Evolutionary conservation across 164 flowering plant genomes (phyloP).

Genomic region (Kingdonia uniflora): DNA sequence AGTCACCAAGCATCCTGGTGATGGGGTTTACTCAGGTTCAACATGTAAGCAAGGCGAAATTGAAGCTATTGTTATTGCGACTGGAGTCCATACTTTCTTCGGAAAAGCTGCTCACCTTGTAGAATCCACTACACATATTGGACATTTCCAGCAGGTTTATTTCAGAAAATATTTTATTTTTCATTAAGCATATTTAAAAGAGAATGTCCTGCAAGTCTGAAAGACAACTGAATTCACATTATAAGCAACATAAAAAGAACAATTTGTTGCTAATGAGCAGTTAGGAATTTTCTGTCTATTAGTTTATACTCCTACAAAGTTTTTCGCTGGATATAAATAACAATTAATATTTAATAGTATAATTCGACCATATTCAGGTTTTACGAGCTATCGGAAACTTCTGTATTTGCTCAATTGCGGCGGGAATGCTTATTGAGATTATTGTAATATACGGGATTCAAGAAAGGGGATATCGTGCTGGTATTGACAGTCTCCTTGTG

Average conservation of each 20-base stretch:
- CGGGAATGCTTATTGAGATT: conserved; percentile 59
- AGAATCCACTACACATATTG: conserved; percentile 60
- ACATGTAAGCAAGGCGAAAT: conserved; percentile 85
- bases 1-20: conserved; percentile 68
- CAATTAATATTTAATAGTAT: too few species aligned
- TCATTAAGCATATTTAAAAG: too few species aligned
- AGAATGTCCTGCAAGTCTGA: too few species aligned
- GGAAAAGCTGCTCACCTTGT: conserved; percentile 90
- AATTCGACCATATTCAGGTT: conserved; percentile 32
- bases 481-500: conserved; percentile 65
- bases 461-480: conserved; percentile 32
- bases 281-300: too few species aligned
- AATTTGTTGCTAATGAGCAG: too few species aligned
- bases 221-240: too few species aligned
- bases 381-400: conserved; percentile 73
- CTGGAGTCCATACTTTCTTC: conserved; percentile 77
- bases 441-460: conserved; percentile 46
- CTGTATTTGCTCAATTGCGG: conserved; percentile 68
- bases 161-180: not conserved
- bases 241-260: too few species aligned
- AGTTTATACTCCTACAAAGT: not conserved
- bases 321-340: not conserved
- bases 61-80: conserved; percentile 80
- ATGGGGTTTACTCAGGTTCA: conserved; percentile 74
- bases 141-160: conserved; percentile 71